Percentiles rank a stretch among this genome's conserved stretches.
Evolutionary conservation across 78 protist species (phyloP).

Genomic region (slime mould (Dictyostelium discoideum)): DNA sequence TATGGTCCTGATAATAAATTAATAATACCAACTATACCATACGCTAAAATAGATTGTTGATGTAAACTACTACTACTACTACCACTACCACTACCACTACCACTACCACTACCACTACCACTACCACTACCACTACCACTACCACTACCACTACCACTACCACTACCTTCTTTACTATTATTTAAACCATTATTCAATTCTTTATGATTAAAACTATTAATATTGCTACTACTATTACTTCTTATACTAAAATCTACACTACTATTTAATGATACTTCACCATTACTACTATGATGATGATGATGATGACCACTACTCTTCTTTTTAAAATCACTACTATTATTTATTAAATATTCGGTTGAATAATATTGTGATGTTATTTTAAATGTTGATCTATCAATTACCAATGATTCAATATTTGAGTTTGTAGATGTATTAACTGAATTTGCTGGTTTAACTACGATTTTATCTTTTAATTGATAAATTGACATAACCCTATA

Average conservation of each 20-base stretch:
- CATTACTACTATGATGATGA: background rate
- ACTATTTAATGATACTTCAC: background rate
- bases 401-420: background rate
- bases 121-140: too few species aligned
- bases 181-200: too few species aligned
- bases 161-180: background rate
- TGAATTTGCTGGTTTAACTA: conserved; percentile 6
- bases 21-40: conserved; percentile 70
- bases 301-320: background rate
- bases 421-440: background rate
- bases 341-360: background rate
- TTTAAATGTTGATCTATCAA: background rate
- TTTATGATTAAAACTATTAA: too few species aligned
- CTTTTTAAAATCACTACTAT: background rate
- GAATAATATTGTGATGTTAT: background rate
- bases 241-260: background rate
- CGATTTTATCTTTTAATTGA: conserved; percentile 19
- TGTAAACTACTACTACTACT: background rate
- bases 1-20: conserved; percentile 69
- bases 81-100: background rate
- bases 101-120: background rate
- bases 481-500: conserved; percentile 8
- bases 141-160: background rate
- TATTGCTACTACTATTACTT: background rate
- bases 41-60: conserved; percentile 29